Conservation (phyloP, 805 yeast genomes). For the Ogataea ganodermae region DNA sequence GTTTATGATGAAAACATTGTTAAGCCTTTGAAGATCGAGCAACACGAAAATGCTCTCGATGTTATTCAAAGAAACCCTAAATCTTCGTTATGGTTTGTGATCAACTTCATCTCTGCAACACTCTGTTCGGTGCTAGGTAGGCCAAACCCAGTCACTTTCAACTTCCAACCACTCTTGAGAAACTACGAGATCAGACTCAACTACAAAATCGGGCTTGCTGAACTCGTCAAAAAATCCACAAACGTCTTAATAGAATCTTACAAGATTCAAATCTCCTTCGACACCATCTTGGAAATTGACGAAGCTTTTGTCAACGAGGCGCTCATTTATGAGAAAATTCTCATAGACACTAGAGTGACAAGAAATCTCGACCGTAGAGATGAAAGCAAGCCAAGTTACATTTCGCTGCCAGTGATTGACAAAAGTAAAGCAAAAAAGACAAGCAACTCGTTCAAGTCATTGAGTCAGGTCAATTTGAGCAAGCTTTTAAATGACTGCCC, state of each 20-base stretch:
- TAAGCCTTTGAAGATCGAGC: constrained; percentile 31
- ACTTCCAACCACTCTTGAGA: constrained; percentile 35
- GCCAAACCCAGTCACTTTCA: constrained; percentile 54
- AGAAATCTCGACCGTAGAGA: constrained; percentile 27
- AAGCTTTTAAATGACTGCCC: constrained; percentile 31
- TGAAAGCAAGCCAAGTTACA: constrained; percentile 25
- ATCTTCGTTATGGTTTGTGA: constrained; percentile 52
- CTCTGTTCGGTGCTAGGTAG: constrained; percentile 53
- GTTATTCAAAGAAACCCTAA: constrained; percentile 38
- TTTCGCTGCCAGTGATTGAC: constrained; percentile 35
- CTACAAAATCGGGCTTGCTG: constrained; percentile 51
- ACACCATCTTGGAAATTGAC: constrained; percentile 44
- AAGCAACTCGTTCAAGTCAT: constrained; percentile 20
- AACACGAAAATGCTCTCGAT: constrained; percentile 33
- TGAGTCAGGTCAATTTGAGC: constrained; percentile 23
- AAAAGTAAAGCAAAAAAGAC: constrained; percentile 17
- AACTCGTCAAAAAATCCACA: constrained; percentile 49
- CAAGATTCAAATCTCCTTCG: constrained; percentile 45
- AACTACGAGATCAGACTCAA: constrained; percentile 37
- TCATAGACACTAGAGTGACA: constrained; percentile 33
- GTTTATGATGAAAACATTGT: constrained; percentile 41
- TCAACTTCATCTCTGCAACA: constrained; percentile 49
- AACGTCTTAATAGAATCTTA: constrained; percentile 53
- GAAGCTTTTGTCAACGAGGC: constrained; percentile 45
- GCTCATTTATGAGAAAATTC: constrained; percentile 35